Evolutionary conservation across 768 basidiomycete species (phyloP).

Genomic region (Tricholoma matsutake): DNA sequence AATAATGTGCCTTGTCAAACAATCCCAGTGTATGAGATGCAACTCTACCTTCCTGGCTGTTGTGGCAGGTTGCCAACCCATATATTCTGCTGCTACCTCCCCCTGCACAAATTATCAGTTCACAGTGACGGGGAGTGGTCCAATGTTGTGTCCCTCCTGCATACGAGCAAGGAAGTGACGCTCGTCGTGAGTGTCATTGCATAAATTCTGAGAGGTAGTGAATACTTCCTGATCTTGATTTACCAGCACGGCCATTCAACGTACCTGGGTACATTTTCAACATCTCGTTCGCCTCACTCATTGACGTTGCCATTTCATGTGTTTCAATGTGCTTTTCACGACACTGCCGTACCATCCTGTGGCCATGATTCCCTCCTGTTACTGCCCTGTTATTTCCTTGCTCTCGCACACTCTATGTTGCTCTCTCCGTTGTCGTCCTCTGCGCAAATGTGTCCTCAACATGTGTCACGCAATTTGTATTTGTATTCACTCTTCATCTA

Average conservation of each 20-base stretch:
- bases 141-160: not conserved
- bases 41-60: not conserved
- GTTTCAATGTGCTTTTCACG: not conserved
- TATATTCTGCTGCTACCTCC: too few species aligned
- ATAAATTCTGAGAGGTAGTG: not conserved
- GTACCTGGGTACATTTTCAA: not conserved
- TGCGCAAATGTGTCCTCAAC: not conserved
- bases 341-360: not conserved
- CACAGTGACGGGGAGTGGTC: not conserved
- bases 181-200: not conserved
- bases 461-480: not conserved
- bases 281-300: not conserved
- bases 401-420: not conserved
- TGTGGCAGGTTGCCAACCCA: not conserved
- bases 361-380: not conserved
- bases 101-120: not conserved
- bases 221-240: not conserved
- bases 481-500: not conserved
- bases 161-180: not conserved
- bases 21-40: not conserved
- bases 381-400: not conserved
- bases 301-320: not conserved
- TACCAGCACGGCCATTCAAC: not conserved
- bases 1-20: not conserved
- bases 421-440: not conserved